Conservation (phyloP, 2,329 filamentous ascomycete species). For the Xylaria sp. region DNA sequence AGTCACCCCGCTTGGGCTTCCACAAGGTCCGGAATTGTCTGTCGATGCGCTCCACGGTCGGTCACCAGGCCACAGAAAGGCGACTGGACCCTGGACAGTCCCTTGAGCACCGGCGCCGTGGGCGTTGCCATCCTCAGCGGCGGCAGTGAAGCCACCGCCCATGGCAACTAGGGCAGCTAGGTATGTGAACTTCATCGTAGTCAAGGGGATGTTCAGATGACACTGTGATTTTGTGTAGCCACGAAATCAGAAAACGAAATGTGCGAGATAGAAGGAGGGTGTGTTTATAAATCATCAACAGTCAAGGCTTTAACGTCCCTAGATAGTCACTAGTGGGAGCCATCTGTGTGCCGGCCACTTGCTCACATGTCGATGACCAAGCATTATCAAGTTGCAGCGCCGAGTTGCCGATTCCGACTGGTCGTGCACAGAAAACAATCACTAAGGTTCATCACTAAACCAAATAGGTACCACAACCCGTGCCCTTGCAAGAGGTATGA, state of each 20-base stretch:
- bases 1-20: conserved; percentile 49
- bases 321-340: neutral
- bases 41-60: conserved; percentile 54
- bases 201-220: neutral
- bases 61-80: conserved; percentile 60
- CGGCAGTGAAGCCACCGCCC: conserved; percentile 23
- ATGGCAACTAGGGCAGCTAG: conserved; percentile 25
- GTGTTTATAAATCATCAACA: neutral
- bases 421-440: neutral
- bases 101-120: conserved; percentile 41
- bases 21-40: conserved; percentile 59
- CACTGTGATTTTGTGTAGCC: neutral
- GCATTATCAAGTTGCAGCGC: neutral
- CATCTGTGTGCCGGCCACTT: neutral
- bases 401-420: neutral
- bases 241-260: neutral
- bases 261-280: neutral
- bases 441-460: neutral
- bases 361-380: neutral
- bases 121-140: conserved; percentile 16
- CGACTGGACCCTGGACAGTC: conserved; percentile 57
- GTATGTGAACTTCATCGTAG: conserved; percentile 31
- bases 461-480: neutral
- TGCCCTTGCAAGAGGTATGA: neutral
- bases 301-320: neutral